These are phyloP conservation scores for Pichia sp. DNA, from an alignment of 1,139 yeast species.

Conservation along the genomic window DNA sequence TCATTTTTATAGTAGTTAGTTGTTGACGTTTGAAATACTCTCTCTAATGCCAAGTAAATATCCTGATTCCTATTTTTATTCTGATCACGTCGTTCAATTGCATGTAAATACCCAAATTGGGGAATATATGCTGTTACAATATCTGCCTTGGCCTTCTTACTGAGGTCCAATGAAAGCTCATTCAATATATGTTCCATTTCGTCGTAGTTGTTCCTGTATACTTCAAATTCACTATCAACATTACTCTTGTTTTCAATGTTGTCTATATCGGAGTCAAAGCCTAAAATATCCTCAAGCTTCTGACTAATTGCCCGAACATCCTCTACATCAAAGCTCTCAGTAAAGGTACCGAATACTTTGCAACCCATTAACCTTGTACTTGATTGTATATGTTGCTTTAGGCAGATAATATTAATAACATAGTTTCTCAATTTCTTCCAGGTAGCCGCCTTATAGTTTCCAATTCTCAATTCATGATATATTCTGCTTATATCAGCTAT, in stretches of 20 bases:
- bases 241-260: slow-evolving; percentile 33
- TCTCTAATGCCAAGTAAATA: slow-evolving; percentile 32
- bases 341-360: slow-evolving; percentile 7
- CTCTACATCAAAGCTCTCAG: background rate
- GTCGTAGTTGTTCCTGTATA: slow-evolving; percentile 33
- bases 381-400: slow-evolving; percentile 16
- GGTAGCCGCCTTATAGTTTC: slow-evolving; percentile 26
- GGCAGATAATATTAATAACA: slow-evolving; percentile 17
- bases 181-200: slow-evolving; percentile 36
- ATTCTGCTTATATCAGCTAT: slow-evolving; percentile 31
- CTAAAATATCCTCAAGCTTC: slow-evolving; percentile 30
- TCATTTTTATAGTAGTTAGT: slow-evolving; percentile 37
- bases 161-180: slow-evolving; percentile 28
- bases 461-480: slow-evolving; percentile 29
- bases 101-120: slow-evolving; percentile 41
- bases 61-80: background rate
- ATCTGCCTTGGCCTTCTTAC: slow-evolving; percentile 12
- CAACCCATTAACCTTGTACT: slow-evolving; percentile 3
- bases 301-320: slow-evolving; percentile 5
- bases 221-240: slow-evolving; percentile 34
- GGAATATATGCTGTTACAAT: slow-evolving; percentile 39
- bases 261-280: slow-evolving; percentile 35
- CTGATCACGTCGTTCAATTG: slow-evolving; percentile 6
- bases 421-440: slow-evolving; percentile 33
- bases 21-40: slow-evolving; percentile 37